Evolutionary conservation across 1,284 basidiomycete genomes (phyloP), one percentile per base, ranked within the genome.

Genomic region (Malassezia caprae): DNA sequence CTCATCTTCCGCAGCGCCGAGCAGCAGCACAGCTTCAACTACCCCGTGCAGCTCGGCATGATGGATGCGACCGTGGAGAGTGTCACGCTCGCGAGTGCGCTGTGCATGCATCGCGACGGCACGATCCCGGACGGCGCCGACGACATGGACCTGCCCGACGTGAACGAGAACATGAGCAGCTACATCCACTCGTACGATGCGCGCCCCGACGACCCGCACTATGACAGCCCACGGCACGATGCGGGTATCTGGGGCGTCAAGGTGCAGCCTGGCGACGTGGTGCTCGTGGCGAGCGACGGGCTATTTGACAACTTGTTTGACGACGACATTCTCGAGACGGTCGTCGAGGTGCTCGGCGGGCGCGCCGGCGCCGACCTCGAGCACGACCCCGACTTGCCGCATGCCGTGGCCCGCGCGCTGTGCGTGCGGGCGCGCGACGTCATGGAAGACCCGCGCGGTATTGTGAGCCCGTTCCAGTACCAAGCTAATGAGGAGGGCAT

Each of bases 21-120:
- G 76, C 93, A 94, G 85, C 91, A 91, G 82, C 91, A 90, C 80
- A 77, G 85, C 70, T 93, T 94, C 78, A 96, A 96, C 75, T 90
- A 87, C 43, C 90, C 89, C 0, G 81, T 87, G 6, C 88, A 91
- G 75, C 81, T 94, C 1, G 88, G 88, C 1, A 89, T 90, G 12
- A 79, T 73, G 70, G 69, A 83, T 39, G 82, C 82, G 1, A 79
- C 82, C 12, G 83, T 84, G 15, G 82, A 82, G 44, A 84, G 85
- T 54, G 80, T 75, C 73, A 79, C 80, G 57, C 56, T 68, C 23
- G 63, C 64, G 8, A 62, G 65, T 3, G 64, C 63, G 17, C 57
- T 63, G 46, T 65, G 64, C 13, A 48, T 62, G n/a, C 51, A 61
- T 11, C 60, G 62, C 27, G 60, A 63, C 21, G 65, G 63, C 27